Evolutionary conservation across 2,329 filamentous ascomycete species (phyloP), one percentile per base, ranked within the genome.

Genomic region (Claviceps paspali): DNA sequence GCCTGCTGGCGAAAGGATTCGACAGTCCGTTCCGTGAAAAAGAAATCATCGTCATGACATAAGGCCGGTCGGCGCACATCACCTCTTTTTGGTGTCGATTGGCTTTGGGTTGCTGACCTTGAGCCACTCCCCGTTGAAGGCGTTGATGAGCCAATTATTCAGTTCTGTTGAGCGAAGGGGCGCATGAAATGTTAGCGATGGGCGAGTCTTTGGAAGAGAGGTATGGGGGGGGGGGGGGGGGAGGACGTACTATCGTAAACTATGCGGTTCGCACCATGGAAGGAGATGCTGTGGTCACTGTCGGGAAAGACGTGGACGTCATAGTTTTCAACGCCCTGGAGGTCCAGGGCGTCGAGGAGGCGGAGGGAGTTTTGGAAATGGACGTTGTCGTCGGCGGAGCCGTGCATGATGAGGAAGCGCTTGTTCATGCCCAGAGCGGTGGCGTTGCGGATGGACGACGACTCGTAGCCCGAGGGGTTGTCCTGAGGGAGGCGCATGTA

Each of bases 221-320:
- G n/a, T 28, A 22, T 5, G 11, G 18, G 10, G 11, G 9, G 4
- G 6, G 12, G 15, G 6, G 11, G 21, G 10, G 17, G 9, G 15
- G 18, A 31, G 8, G 29, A 41, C 85, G 70, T 64, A 92, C 85
- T 92, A 47, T 94, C 82, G 53, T 91, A 96, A 6, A 98, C 87
- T 48, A 96, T 83, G 39, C 65, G 67, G 54, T 94, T 87, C 21
- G 84, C 92, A 54, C 87, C 87, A 55, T 98, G 88, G 54, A 96
- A 98, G 53, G 76, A 85, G 43, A 98, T 98, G 43, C 81, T 75
- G 57, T 98, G 91, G 60, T 98, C 86, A 38, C 83, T 92, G 56
- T 98, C 91, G 0, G 91, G 91, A 60, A 94, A 98, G 39, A 96
- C 76, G 56, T 96, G 88, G 10, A 98, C 76, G 52, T 98, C 91